phyloP scores from a whole-genome alignment of 495 filamentous ascomycete species.

The Xylaria nigripes region DNA sequence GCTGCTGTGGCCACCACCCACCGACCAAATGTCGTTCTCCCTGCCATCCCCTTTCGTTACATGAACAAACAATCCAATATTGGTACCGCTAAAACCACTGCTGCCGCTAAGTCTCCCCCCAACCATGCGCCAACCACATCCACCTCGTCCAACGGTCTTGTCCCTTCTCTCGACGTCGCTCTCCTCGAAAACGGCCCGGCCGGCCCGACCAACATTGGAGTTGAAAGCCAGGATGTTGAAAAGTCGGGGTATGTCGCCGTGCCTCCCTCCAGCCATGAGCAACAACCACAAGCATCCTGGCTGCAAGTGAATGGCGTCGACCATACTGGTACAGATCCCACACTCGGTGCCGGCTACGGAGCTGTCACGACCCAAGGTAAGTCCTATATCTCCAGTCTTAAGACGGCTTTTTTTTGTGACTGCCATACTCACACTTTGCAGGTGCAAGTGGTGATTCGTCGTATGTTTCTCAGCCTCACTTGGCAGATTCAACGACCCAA shows the following conservation, averaged over 20 bases:
- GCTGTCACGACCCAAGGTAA: constrained; percentile 6
- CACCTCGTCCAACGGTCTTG: constrained; percentile 21
- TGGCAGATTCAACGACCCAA: constrained; percentile 10
- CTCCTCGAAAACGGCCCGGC: constrained; percentile 16
- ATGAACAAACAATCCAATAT: constrained; percentile 25
- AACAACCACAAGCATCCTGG: background rate
- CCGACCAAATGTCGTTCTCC: constrained; percentile 26
- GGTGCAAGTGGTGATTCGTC: constrained; percentile 13
- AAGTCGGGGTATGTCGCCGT: constrained; percentile 13
- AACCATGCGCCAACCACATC: constrained; percentile 10
- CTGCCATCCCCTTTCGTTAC: constrained; percentile 34
- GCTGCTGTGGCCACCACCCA: constrained; percentile 1
- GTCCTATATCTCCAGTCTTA: background rate
- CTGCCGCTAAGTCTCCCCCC: constrained; percentile 5
- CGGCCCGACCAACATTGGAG: constrained; percentile 13
- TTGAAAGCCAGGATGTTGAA: constrained; percentile 23
- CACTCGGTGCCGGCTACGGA: background rate
- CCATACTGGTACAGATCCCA: background rate
- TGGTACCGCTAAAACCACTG: constrained; percentile 8
- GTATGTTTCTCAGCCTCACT: constrained; percentile 16
- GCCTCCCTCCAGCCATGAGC: background rate
- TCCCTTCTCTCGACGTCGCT: constrained; percentile 27
- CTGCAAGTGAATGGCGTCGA: background rate
- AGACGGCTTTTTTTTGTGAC: background rate
- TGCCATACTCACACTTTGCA: constrained; percentile 10